phyloP scores from a whole-genome alignment of 192 early-diverging fungal species.

The Backusella macrospora region DNA sequence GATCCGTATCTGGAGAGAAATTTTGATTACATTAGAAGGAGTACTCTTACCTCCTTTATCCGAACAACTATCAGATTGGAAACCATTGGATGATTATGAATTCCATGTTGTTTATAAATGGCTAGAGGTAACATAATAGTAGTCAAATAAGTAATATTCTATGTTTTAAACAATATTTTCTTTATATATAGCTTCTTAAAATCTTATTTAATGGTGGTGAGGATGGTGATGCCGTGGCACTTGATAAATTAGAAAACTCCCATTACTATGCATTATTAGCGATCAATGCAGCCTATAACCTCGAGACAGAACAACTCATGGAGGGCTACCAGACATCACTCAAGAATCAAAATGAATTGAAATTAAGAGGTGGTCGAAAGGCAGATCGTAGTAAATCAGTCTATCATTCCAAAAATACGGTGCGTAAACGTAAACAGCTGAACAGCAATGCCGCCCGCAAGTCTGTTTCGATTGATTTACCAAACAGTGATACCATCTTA shows the following conservation, averaged over 20 bases:
- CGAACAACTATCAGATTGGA: constrained; percentile 55
- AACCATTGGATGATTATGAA: constrained; percentile 66
- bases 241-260: constrained; percentile 62
- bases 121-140: constrained; percentile 50
- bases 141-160: no score
- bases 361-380: constrained; percentile 38
- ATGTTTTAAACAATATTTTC: not conserved
- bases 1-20: constrained; percentile 72
- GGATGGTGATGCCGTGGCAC: constrained; percentile 63
- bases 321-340: constrained; percentile 54
- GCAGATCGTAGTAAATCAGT: constrained; percentile 47
- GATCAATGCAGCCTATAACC: constrained; percentile 68
- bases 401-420: constrained; percentile 40
- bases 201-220: constrained; percentile 73
- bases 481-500: constrained; percentile 51
- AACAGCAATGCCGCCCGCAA: not conserved
- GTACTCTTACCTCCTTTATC: constrained; percentile 74
- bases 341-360: constrained; percentile 37
- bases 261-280: constrained; percentile 69
- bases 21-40: constrained; percentile 66
- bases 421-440: constrained; percentile 22
- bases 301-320: constrained; percentile 66
- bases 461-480: constrained; percentile 40
- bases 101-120: constrained; percentile 71
- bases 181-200: constrained; percentile 59